A percentile compares a stretch with the other conserved stretches of the same genome.
Conservation (phyloP, 1,284 basidiomycete genomes). For the Fomitiporia mediterranea region DNA sequence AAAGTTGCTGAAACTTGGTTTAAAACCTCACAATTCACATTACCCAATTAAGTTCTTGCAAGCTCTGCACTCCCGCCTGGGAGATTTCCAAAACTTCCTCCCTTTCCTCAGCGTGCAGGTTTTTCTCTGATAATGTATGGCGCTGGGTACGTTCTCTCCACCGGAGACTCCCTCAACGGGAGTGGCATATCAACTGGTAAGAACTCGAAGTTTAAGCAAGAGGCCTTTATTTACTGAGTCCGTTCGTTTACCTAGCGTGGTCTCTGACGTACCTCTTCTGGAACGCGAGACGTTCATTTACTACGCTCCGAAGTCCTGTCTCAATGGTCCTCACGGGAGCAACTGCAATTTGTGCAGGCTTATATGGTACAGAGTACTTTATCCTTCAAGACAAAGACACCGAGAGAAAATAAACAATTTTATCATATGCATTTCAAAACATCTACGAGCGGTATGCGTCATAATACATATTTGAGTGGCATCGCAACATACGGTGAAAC, state of each 20-base stretch:
- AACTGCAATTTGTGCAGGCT: slow-evolving; percentile 30
- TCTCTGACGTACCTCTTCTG: slow-evolving; percentile 43
- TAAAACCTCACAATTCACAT: background rate
- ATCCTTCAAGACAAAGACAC: slow-evolving; percentile 8
- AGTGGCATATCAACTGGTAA: slow-evolving; percentile 42
- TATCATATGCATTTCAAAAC: background rate
- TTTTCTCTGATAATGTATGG: slow-evolving; percentile 44
- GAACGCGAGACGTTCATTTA: slow-evolving; percentile 34
- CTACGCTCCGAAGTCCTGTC: slow-evolving; percentile 31
- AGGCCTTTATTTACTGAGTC: background rate
- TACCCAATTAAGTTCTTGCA: slow-evolving; percentile 2
- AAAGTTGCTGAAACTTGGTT: background rate
- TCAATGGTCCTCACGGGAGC: slow-evolving; percentile 35
- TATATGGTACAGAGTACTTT: slow-evolving; percentile 44
- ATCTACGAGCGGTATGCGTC: too few relatives aligned
- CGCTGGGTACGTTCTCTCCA: slow-evolving; percentile 38
- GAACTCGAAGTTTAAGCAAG: slow-evolving; percentile 5
- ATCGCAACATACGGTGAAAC: too few relatives aligned
- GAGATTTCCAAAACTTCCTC: slow-evolving; percentile 28
- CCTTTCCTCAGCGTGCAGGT: slow-evolving; percentile 38
- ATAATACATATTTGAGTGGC: too few relatives aligned
- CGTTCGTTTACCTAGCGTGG: slow-evolving; percentile 45
- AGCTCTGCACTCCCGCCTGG: slow-evolving; percentile 3
- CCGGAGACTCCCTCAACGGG: slow-evolving; percentile 41
- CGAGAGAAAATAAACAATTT: background rate